Evolutionary conservation across 2,329 filamentous ascomycete species (phyloP).

Genomic region (Diaporthe velutina): DNA sequence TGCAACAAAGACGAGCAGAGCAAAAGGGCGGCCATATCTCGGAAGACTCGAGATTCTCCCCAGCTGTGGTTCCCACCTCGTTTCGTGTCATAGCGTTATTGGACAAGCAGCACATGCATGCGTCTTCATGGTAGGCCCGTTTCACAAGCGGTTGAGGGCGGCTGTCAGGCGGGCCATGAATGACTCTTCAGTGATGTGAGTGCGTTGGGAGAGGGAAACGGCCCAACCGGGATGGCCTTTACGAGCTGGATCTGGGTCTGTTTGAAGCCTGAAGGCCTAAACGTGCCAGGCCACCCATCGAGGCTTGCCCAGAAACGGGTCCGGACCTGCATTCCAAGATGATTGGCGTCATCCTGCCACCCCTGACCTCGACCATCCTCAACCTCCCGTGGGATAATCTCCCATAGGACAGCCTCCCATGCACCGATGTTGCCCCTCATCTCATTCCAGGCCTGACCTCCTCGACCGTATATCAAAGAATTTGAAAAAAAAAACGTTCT

Average conservation of each 20-base stretch:
- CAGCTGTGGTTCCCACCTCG: neutral
- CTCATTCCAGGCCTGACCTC: conserved; percentile 12
- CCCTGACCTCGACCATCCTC: conserved; percentile 19
- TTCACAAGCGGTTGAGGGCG: conserved; percentile 23
- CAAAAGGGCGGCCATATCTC: conserved; percentile 21
- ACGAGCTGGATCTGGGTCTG: conserved; percentile 14
- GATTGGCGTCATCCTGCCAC: conserved; percentile 33
- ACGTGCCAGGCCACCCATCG: conserved; percentile 26
- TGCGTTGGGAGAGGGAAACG: neutral
- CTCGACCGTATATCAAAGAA: conserved; percentile 7
- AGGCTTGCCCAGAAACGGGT: conserved; percentile 33
- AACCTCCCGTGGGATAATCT: too few species aligned
- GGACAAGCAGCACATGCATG: neutral
- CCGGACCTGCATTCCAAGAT: conserved; percentile 32
- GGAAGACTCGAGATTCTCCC: neutral
- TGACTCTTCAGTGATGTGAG: conserved; percentile 13
- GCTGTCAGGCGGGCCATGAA: conserved; percentile 24
- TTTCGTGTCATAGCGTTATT: conserved; percentile 31
- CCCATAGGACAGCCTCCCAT: too few species aligned
- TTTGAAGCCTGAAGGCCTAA: conserved; percentile 34
- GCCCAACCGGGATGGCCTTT: conserved; percentile 10
- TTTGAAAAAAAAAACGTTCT: too few species aligned
- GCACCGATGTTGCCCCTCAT: conserved; percentile 23
- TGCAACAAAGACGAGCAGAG: neutral
- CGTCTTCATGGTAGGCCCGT: conserved; percentile 5